Evolutionary conservation across 768 basidiomycete genomes (phyloP), one percentile per base, ranked within the genome.

Genomic region (Kwoniella dejecticola): DNA sequence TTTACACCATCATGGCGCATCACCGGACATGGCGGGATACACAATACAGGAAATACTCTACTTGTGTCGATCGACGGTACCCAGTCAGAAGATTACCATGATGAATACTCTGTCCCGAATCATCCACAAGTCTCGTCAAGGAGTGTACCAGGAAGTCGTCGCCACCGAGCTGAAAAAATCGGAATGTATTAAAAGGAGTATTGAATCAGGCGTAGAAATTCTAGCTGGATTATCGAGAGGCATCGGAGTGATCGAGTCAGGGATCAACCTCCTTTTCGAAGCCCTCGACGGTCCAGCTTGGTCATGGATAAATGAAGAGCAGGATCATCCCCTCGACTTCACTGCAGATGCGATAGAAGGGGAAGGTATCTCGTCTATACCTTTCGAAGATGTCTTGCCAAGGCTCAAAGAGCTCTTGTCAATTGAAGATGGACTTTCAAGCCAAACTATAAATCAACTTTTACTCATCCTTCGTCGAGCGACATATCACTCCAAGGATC

Each of bases 1-100:
- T 3, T 81, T 95, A 2, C 92, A 97, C 77, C 93, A 96, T 73
- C 93, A 95, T 72, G 88, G 91, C 0, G 87, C 90, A 57, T 82
- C 83, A 4, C 84, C 87, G 1, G 79, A 82, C 30, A 85, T 83
- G 58, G 93, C 93, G 0, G 93, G 92, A 0, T 96, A 96, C 78
- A 93, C 90, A 0, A 80, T 95, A 1, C 87, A 90, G 44, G 93
- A 95, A 62, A 82, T 95, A 3, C 87, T 94, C 45, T 80, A 89
- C 40, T 82, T 94, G 8, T 85, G 87, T 3, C 81, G 90, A 38
- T 92, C 90, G 0, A 91, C 87, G 2, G 88, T 93, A 0, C 86
- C 87, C 12, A 87, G 89, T 4, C 93, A 97, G 73, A 83, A 92
- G 31, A 85, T 88, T 4, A 85, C 85, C 0, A 93, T 94, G 88